Conservation (phyloP, 2,329 filamentous ascomycete genomes). For the Penicillium freii region DNA sequence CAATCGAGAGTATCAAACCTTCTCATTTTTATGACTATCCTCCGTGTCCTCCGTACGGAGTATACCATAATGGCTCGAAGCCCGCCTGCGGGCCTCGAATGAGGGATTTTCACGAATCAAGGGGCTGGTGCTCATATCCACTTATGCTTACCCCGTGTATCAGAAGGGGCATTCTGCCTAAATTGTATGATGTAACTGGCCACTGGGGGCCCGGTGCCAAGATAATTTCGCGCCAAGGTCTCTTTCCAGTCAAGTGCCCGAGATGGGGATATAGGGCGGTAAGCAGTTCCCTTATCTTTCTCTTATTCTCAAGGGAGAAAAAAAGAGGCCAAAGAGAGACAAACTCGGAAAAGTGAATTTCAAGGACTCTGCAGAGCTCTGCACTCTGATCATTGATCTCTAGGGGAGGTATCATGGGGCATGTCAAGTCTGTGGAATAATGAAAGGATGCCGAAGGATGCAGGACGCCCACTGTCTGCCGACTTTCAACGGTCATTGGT, state of each 20-base stretch:
- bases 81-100: neutral
- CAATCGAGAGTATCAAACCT: neutral
- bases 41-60: neutral
- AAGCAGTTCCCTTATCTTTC: neutral
- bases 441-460: constrained; percentile 4
- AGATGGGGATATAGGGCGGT: constrained; percentile 1
- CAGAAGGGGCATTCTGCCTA: constrained; percentile 10
- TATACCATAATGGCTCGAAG: neutral
- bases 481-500: constrained; percentile 13
- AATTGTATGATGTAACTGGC: neutral
- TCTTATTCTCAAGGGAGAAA: neutral
- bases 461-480: neutral
- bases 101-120: constrained; percentile 9
- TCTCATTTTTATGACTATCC: neutral
- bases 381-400: neutral
- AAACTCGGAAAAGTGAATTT: neutral
- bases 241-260: constrained; percentile 19
- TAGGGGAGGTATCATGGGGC: neutral
- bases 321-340: neutral
- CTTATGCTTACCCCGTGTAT: constrained; percentile 9
- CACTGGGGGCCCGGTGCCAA: constrained; percentile 8
- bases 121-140: constrained; percentile 1
- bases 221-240: constrained; percentile 10
- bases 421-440: constrained; percentile 5
- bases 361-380: neutral